Conservation (phyloP, 495 filamentous ascomycete genomes). For the Penicillium simplicissimum region DNA sequence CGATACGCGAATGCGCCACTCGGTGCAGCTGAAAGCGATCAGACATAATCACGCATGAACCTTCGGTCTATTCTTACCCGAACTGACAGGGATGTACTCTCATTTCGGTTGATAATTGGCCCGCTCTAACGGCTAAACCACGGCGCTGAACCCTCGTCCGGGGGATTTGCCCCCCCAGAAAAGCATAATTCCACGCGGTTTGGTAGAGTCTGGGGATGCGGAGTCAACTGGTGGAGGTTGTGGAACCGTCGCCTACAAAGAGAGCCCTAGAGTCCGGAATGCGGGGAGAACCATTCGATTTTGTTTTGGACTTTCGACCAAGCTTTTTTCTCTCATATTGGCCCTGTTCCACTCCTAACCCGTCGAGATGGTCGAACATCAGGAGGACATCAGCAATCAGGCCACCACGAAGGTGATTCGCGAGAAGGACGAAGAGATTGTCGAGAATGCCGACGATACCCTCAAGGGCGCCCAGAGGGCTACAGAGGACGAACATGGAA, state of each 20-base stretch:
- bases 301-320: neutral
- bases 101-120: slow-evolving; percentile 8
- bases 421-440: slow-evolving; percentile 17
- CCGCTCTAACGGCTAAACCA: neutral
- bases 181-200: slow-evolving; percentile 4
- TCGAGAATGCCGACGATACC: slow-evolving; percentile 6
- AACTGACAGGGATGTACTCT: slow-evolving; percentile 2
- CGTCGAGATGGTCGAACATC: slow-evolving; percentile 19
- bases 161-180: slow-evolving; percentile 4
- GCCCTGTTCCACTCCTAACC: neutral
- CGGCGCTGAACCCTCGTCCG: slow-evolving; percentile 1
- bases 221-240: slow-evolving; percentile 4
- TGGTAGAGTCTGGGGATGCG: slow-evolving; percentile 15
- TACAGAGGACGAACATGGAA: slow-evolving; percentile 16
- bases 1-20: neutral
- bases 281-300: neutral
- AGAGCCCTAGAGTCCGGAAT: neutral
- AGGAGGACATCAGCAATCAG: slow-evolving; percentile 18
- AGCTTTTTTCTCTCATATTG: neutral
- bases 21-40: neutral
- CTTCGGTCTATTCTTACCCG: slow-evolving; percentile 14
- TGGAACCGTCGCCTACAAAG: slow-evolving; percentile 1
- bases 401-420: slow-evolving; percentile 12
- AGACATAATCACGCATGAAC: neutral
- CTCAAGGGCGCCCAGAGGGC: slow-evolving; percentile 19